Evolutionary conservation across 257 asterid genomes (phyloP).

Genomic region (Salvia rosmarinus): DNA sequence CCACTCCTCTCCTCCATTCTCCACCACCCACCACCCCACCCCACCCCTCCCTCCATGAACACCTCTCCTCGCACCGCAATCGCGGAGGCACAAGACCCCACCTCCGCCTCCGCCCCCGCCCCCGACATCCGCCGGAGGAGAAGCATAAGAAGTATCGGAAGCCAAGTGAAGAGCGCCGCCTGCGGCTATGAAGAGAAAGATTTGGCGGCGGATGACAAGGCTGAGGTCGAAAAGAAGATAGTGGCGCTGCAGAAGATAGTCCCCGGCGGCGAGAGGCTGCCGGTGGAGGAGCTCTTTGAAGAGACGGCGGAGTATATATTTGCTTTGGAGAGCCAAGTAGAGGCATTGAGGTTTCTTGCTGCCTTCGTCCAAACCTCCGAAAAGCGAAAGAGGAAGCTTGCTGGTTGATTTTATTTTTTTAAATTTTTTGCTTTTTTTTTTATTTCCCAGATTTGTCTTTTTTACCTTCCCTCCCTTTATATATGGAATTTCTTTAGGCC

Average conservation of each 20-base stretch:
- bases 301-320: constrained; percentile 70
- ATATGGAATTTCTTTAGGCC: not conserved
- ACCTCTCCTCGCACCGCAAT: constrained; percentile 3
- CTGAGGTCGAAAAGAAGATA: constrained; percentile 55
- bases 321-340: constrained; percentile 52
- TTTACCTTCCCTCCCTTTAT: not conserved
- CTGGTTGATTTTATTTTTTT: constrained; percentile 38
- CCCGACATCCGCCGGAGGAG: constrained; percentile 25
- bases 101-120: constrained; percentile 29
- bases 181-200: not conserved
- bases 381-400: constrained; percentile 47
- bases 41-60: constrained; percentile 39
- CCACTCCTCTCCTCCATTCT: constrained; percentile 28
- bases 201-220: constrained; percentile 34
- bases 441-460: not conserved
- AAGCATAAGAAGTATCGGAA: constrained; percentile 24
- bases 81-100: constrained; percentile 19
- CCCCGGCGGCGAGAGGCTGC: constrained; percentile 69
- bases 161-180: not conserved
- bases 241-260: constrained; percentile 56
- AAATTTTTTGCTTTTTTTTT: not conserved
- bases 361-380: constrained; percentile 47
- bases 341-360: constrained; percentile 57
- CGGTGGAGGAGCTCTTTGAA: constrained; percentile 50
- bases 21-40: not conserved